Conservation (phyloP, 192 early-diverging fungal species). For the Rhizophlyctis rosea region DNA sequence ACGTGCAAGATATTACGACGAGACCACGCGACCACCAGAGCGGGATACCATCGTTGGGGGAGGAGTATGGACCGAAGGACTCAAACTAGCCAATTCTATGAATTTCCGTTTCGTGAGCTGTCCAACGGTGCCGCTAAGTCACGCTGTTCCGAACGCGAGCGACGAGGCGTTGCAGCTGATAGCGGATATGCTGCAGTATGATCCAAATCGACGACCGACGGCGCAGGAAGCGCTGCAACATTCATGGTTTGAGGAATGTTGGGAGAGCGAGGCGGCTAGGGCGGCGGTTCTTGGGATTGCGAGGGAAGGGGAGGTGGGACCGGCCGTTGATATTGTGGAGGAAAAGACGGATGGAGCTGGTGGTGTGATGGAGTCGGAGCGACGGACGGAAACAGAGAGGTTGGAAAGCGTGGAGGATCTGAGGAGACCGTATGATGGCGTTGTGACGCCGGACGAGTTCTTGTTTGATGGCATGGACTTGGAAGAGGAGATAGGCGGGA, state of each 20-base stretch:
- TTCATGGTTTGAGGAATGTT: constrained; percentile 55
- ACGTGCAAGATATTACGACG: constrained; percentile 12
- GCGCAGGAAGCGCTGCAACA: constrained; percentile 68
- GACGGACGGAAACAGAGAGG: constrained; percentile 17
- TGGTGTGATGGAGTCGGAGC: constrained; percentile 2
- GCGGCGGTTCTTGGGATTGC: constrained; percentile 9
- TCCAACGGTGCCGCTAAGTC: constrained; percentile 39
- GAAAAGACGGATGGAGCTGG: constrained; percentile 11
- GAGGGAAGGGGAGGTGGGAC: constrained; percentile 4
- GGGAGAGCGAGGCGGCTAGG: constrained; percentile 17
- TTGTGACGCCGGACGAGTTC: constrained; percentile 18
- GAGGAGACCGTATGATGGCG: constrained; percentile 1
- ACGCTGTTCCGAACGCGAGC: constrained; percentile 60
- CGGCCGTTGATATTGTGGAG: constrained; percentile 24
- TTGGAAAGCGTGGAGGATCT: constrained; percentile 4
- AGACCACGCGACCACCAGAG: neutral
- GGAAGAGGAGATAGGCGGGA: constrained; percentile 3
- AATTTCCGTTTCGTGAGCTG: constrained; percentile 50
- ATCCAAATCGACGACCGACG: constrained; percentile 71
- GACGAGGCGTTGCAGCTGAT: constrained; percentile 58
- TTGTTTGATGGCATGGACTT: constrained; percentile 22
- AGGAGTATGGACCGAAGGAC: constrained; percentile 49
- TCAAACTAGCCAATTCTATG: constrained; percentile 49
- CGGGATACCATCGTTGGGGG: constrained; percentile 35
- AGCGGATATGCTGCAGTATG: constrained; percentile 70